Percentiles rank a stretch among this genome's conserved stretches.
These are phyloP conservation scores for Peziza echinospora DNA, from an alignment of 495 filamentous ascomycete genomes.

Conservation along the genomic window DNA sequence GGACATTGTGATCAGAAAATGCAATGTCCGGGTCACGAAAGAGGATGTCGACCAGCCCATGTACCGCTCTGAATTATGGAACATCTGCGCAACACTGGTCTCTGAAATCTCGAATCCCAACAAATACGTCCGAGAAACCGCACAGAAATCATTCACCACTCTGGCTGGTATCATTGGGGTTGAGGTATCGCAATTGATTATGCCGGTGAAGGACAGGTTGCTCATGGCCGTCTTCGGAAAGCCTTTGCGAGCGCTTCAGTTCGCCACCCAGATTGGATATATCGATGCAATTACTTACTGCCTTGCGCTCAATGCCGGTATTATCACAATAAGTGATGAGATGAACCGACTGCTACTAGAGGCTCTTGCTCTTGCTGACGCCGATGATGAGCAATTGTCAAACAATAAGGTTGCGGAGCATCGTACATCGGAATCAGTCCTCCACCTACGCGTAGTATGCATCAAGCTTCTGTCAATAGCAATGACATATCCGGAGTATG, in stretches of 20 bases:
- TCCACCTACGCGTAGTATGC: constrained; percentile 80
- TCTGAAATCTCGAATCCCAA: constrained; percentile 85
- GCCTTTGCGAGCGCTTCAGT: constrained; percentile 75
- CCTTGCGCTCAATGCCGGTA: constrained; percentile 61
- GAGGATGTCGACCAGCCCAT: constrained; percentile 52
- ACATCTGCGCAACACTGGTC: constrained; percentile 63
- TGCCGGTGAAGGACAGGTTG: constrained; percentile 67
- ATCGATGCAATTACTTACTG: constrained; percentile 94
- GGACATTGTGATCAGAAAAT: constrained; percentile 49
- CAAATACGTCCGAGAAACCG: constrained; percentile 68
- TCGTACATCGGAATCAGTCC: constrained; percentile 71
- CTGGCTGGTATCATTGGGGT: constrained; percentile 53
- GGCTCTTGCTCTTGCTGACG: constrained; percentile 76
- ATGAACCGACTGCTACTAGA: constrained; percentile 80
- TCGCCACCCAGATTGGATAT: constrained; percentile 84
- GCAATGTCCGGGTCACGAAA: constrained; percentile 50
- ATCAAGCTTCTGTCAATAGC: constrained; percentile 81
- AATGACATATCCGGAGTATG: constrained; percentile 77
- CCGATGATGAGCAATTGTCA: constrained; percentile 70
- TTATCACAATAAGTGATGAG: constrained; percentile 74
- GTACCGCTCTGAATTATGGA: constrained; percentile 37
- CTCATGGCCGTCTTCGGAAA: constrained; percentile 82
- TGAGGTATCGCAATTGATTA: constrained; percentile 65
- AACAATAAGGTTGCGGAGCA: constrained; percentile 63
- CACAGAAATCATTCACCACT: constrained; percentile 57